Evolutionary conservation across 1,139 yeast species (phyloP).

Genomic region (Blastobotrys indianensis): DNA sequence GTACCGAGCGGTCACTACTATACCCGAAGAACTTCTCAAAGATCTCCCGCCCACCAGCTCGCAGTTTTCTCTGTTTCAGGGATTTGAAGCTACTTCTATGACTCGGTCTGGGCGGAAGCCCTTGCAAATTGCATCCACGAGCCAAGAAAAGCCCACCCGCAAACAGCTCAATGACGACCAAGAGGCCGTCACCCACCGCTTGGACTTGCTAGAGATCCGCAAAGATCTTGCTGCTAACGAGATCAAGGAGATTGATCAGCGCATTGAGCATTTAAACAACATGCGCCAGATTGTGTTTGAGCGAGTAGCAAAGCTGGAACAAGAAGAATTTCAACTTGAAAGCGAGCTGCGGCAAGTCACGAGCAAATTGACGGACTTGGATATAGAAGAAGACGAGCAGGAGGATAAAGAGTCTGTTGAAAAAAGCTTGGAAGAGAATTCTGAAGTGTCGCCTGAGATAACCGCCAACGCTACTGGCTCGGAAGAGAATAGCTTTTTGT

Average conservation of each 20-base stretch:
- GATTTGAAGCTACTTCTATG: conserved; percentile 48
- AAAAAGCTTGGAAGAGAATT: conserved; percentile 17
- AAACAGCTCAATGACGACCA: conserved; percentile 36
- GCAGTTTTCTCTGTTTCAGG: conserved; percentile 54
- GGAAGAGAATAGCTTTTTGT: conserved; percentile 21
- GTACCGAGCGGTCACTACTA: conserved; percentile 37
- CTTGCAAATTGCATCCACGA: conserved; percentile 19
- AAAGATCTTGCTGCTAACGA: conserved; percentile 61
- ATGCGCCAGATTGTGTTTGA: conserved; percentile 51
- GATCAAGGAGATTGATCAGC: conserved; percentile 53
- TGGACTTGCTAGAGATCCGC: conserved; percentile 54
- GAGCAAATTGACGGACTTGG: conserved; percentile 8
- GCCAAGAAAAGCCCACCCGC: conserved; percentile 21
- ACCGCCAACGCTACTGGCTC: background rate
- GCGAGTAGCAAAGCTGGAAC: conserved; percentile 53
- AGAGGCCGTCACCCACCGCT: conserved; percentile 39
- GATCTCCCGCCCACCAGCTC: conserved; percentile 42
- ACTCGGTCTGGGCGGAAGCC: conserved; percentile 1
- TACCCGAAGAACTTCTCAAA: conserved; percentile 52
- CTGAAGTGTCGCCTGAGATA: background rate
- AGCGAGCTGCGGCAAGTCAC: conserved; percentile 40
- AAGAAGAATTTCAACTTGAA: conserved; percentile 50
- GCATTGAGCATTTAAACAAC: conserved; percentile 46
- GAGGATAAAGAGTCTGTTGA: conserved; percentile 6
- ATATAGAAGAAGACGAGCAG: conserved; percentile 6